Base-by-base conservation (phyloP, 495 filamentous ascomycete species). In the Annulohypoxylon stygium region DNA sequence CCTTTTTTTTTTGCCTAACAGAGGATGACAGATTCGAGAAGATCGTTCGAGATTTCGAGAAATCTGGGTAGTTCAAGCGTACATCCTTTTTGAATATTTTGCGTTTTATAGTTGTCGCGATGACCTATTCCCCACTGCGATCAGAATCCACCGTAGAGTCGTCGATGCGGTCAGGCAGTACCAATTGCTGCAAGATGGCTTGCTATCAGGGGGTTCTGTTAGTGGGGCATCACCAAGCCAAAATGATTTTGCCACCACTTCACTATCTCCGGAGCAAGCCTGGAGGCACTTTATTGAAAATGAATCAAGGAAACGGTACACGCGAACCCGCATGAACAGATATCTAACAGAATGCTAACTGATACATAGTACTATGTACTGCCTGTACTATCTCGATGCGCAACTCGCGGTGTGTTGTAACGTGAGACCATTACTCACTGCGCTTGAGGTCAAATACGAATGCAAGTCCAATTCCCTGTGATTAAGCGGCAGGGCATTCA, bases 31-130 rank as follows among this genome's bases (percentile, higher is more conserved):
- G 48, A 18, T 53, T 26, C 48, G 48, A 23, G 48, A 53, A 26
- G 48, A 53, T 18, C 48, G 48, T 23, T 53, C 48, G 48, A 53
- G 48, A 5, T 53, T 53, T 25, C 48, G 48, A 26, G 48, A 53
- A 23, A 23, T 53, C 0, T 53, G 48, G 48, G 48, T 53, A 10
- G 23, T 11, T 18, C 48, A 53, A 53, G 48, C 48, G 1, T 53
- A 53, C 48, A 53, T 23, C 11, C 48, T 53, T 23, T 53, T 53
- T 18, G 48, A 23, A 23, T 53, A 53, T 53, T 53, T 53, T 18
- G 48, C 48, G 6, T 23, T 53, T 20, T 53, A 26, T 53, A 53
- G 48, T 18, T 53, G 48, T 26, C 48, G 48, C 16, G 48, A 53
- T 26, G 48, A 53, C 18, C 16, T 26, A 53, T 53, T 23, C 48